Evolutionary conservation across 345 rosid species (phyloP), one percentile per base, ranked within the genome.

Genomic region (Reutealis trisperma): DNA sequence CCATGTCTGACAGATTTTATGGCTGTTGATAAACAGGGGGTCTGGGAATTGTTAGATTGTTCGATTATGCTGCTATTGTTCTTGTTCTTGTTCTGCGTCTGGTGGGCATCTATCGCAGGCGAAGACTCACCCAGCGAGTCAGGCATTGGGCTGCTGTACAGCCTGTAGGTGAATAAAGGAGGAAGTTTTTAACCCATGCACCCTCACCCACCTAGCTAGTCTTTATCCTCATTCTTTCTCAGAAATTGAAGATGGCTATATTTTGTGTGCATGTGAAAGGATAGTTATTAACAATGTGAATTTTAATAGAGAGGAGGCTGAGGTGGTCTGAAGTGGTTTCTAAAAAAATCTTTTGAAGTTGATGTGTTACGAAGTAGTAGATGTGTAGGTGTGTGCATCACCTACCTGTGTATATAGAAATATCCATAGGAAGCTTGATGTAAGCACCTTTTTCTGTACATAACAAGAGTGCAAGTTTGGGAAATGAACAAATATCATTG

Each of bases 21-120:
- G 49, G 76, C 68, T 72, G 55, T 30, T 79, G 45, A 74, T 57
- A 11, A 47, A 42, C 88, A 91, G 94, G 94, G 30, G 82, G 89
- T 8, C n/a, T 89, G 63, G 89, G 89, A 74, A 79, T 89, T 64
- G 83, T 84, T 60, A 79, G 87, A n/a, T 73, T 89, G 76, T 90
- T 93, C 52, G 94, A 93, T 78, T 88, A 81, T 51, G 65, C 77
- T 42, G 94, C 94, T 15, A 80, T 91, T 14, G 70, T 80, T 32
- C 78, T 89, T 77, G 86, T 90, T 37, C 34, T 91, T 65, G 78
- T 87, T 75, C 90, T 93, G 44, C 92, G 93, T 63, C 59, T 91
- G 77, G 80, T 89, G 8, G 93, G 97, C 75, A 72, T 86, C 3
- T 86, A 78, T 71, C 86, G 82, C 60, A 85, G 90, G 66, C 76